phyloP scores from a whole-genome alignment of 2,329 filamentous ascomycete genomes.

The Botrytis cinerea region DNA sequence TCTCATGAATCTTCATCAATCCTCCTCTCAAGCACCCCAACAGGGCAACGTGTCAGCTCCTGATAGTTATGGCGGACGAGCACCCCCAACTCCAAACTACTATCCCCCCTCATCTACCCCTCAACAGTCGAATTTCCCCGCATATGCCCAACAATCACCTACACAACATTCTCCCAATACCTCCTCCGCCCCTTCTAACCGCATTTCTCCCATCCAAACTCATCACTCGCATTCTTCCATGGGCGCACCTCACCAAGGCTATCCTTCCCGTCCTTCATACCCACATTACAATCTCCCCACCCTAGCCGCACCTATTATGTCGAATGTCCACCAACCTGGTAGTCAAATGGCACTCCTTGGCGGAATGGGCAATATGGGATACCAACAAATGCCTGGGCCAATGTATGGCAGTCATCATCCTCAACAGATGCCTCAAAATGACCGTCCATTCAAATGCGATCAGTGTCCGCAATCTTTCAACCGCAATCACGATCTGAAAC shows the following conservation, averaged over 20 bases:
- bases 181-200: constrained; percentile 44
- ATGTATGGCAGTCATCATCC: constrained; percentile 62
- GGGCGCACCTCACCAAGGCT: constrained; percentile 57
- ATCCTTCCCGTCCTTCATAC: constrained; percentile 50
- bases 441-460: constrained; percentile 93
- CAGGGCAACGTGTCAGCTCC: constrained; percentile 59
- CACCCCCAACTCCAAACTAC: constrained; percentile 58
- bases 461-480: constrained; percentile 93
- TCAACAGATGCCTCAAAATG: constrained; percentile 59
- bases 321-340: constrained; percentile 74
- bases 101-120: constrained; percentile 56
- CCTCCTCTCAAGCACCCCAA: constrained; percentile 50
- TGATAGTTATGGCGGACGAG: constrained; percentile 56
- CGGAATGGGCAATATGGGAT: constrained; percentile 45
- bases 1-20: constrained; percentile 52
- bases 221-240: constrained; percentile 47
- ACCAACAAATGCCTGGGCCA: constrained; percentile 51
- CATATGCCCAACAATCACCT: constrained; percentile 54
- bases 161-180: constrained; percentile 48
- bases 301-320: constrained; percentile 70
- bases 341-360: constrained; percentile 72
- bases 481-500: constrained; percentile 91
- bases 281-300: constrained; percentile 58
- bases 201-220: constrained; percentile 45
- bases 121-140: constrained; percentile 50